Percentiles rank a stretch among this genome's conserved stretches.
phyloP scores from a whole-genome alignment of 1,284 basidiomycete species.

The Sparassis latifolia region DNA sequence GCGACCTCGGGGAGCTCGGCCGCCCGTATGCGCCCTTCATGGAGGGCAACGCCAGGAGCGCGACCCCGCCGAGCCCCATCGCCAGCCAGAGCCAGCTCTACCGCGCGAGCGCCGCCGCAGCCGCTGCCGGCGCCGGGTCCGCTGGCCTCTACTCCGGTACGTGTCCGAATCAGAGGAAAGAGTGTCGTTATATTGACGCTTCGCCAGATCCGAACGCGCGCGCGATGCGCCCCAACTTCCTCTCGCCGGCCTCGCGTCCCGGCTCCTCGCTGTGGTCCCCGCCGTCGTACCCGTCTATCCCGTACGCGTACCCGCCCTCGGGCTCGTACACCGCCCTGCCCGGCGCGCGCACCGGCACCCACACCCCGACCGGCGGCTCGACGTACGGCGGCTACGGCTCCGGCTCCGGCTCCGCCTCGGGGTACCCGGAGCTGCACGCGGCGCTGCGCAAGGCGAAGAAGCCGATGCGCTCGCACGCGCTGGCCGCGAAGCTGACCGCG shows the following conservation, averaged over 20 bases:
- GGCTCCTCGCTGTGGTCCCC: constrained; percentile 54
- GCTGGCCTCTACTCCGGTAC: constrained; percentile 4
- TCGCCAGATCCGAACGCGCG: background rate
- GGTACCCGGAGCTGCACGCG: constrained; percentile 6
- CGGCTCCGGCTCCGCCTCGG: background rate
- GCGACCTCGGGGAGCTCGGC: constrained; percentile 21
- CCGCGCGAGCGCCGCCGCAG: constrained; percentile 41
- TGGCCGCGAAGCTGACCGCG: constrained; percentile 37
- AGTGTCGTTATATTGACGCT: constrained; percentile 1
- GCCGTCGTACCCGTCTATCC: constrained; percentile 34
- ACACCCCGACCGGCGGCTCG: background rate
- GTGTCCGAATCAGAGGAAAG: background rate
- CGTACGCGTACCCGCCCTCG: constrained; percentile 25
- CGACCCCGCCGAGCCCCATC: constrained; percentile 21
- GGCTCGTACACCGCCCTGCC: constrained; percentile 24
- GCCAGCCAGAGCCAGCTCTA: constrained; percentile 32
- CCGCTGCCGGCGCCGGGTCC: constrained; percentile 12
- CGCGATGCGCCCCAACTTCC: constrained; percentile 56
- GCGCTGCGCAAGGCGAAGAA: constrained; percentile 31
- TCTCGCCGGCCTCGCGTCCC: constrained; percentile 60
- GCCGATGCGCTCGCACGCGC: constrained; percentile 31
- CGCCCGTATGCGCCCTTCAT: constrained; percentile 52
- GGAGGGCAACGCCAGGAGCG: constrained; percentile 18
- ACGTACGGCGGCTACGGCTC: constrained; percentile 1
- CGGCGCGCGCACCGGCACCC: constrained; percentile 3